A percentile compares a stretch with the other conserved stretches of the same genome.
These are phyloP conservation scores for Castanea mollissima DNA, from an alignment of 306 rosid genomes.

Conservation along the genomic window DNA sequence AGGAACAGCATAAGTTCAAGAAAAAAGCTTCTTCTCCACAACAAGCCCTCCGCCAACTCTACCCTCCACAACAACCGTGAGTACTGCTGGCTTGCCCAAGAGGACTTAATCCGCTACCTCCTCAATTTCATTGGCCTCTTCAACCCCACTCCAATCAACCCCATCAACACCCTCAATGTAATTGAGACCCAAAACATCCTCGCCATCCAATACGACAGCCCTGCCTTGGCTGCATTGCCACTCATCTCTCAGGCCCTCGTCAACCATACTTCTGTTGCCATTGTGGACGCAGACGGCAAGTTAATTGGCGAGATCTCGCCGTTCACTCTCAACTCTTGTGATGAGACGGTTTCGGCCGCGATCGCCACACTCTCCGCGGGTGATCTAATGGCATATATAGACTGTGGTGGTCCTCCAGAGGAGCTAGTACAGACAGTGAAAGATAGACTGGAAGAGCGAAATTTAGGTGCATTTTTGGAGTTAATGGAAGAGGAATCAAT, in stretches of 20 bases:
- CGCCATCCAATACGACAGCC: constrained; percentile 49
- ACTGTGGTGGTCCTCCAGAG: constrained; percentile 67
- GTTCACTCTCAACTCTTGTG: constrained; percentile 49
- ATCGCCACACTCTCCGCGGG: constrained; percentile 73
- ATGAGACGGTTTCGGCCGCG: constrained; percentile 49
- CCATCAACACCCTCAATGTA: constrained; percentile 54
- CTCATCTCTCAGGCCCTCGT: constrained; percentile 48
- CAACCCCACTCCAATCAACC: constrained; percentile 35
- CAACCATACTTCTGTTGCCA: constrained; percentile 64
- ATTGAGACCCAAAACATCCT: constrained; percentile 47
- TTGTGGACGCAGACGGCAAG: constrained; percentile 46
- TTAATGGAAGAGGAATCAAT: constrained; percentile 51
- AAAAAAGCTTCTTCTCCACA: constrained; percentile 28
- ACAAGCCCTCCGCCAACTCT: constrained; percentile 15
- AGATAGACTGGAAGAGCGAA: constrained; percentile 52
- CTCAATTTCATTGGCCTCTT: constrained; percentile 68
- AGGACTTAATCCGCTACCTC: constrained; percentile 79
- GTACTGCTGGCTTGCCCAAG: constrained; percentile 90
- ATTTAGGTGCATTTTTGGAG: constrained; percentile 47
- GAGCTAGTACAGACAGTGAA: constrained; percentile 67
- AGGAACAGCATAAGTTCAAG: constrained; percentile 18
- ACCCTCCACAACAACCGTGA: constrained; percentile 36
- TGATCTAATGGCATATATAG: constrained; percentile 64
- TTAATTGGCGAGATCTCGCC: constrained; percentile 82
- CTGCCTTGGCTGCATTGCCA: constrained; percentile 59